Evolutionary conservation across 352 stramenopile genomes (phyloP).

Genomic region (Aphanomyces euteiches): DNA sequence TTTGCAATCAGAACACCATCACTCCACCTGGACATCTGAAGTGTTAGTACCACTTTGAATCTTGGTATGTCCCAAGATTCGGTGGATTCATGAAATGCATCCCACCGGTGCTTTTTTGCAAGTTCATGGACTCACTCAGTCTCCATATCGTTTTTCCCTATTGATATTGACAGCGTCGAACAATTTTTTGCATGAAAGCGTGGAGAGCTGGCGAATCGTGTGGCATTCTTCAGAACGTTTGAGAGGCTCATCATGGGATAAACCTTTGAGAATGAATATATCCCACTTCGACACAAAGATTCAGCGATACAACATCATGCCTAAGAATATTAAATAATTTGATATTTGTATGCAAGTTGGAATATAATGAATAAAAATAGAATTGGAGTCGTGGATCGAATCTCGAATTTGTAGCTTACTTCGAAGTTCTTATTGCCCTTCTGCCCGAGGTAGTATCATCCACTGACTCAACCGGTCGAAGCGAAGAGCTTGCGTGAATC

Average conservation of each 20-base stretch:
- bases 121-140: too few species aligned
- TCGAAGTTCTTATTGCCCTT: neutral
- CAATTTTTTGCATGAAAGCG: too few species aligned
- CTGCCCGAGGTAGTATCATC: neutral
- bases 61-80: too few species aligned
- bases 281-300: neutral
- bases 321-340: neutral
- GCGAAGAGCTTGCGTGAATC: neutral
- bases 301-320: neutral
- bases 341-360: neutral
- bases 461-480: constrained; percentile 11
- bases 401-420: neutral
- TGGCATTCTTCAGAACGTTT: neutral
- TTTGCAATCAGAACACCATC: too few species aligned
- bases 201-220: too few species aligned
- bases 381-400: neutral
- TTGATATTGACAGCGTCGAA: too few species aligned
- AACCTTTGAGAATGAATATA: constrained; percentile 16
- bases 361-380: neutral
- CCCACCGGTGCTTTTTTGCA: too few species aligned
- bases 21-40: too few species aligned
- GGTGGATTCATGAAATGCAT: too few species aligned
- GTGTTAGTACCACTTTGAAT: too few species aligned
- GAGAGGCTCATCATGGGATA: neutral
- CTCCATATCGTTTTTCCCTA: too few species aligned